These are phyloP conservation scores for Cunninghamia lanceolata DNA, from an alignment of 75 land plant species.

Conservation along the genomic window DNA sequence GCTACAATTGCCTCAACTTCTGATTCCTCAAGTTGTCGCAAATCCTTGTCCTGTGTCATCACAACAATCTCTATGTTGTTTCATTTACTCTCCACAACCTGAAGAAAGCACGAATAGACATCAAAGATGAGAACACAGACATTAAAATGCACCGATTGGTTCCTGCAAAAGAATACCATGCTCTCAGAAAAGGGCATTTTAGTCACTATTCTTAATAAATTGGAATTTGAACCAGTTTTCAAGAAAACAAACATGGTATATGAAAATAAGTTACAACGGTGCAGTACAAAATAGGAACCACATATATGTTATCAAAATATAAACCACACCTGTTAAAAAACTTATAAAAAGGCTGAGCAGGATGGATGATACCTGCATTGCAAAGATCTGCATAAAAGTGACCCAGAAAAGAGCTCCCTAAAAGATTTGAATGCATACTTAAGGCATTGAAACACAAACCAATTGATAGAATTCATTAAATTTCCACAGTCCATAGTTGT, in stretches of 20 bases:
- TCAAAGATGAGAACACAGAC: neutral
- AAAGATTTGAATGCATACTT: neutral
- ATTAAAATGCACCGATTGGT: neutral
- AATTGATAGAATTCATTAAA: no score
- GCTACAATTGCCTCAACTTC: slow-evolving; percentile 90
- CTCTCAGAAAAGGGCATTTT: neutral
- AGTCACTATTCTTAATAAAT: neutral
- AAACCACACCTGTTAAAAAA: neutral
- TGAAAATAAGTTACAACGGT: neutral
- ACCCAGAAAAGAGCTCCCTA: neutral
- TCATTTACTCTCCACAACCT: slow-evolving; percentile 99
- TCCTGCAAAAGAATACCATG: neutral
- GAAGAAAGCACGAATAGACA: neutral
- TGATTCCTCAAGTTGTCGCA: slow-evolving; percentile 80
- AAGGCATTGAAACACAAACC: no score
- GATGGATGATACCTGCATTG: neutral
- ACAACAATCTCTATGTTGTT: slow-evolving; percentile 96
- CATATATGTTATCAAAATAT: neutral
- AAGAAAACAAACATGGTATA: neutral
- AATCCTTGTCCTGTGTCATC: slow-evolving; percentile 79
- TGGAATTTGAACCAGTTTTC: neutral
- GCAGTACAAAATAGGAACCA: neutral
- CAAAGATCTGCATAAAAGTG: neutral
- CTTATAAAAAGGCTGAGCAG: neutral
- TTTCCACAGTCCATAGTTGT: no score